Conservation (phyloP, 2,329 filamentous ascomycete species). For the Fusarium drepaniforme region DNA sequence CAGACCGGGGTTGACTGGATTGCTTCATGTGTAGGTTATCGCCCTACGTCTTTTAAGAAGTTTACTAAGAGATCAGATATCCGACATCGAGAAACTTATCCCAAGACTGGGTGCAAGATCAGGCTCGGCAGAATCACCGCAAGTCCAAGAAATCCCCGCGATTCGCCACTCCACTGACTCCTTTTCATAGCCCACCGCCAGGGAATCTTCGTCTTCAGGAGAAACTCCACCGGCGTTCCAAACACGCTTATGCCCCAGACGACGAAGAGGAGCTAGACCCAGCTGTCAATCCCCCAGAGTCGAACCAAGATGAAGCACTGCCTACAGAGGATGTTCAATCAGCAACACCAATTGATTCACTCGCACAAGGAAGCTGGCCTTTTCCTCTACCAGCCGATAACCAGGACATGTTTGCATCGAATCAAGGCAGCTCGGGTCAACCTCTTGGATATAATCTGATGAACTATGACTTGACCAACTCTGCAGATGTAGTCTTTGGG, state of each 20-base stretch:
- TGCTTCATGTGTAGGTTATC: slow-evolving; percentile 15
- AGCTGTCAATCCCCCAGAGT: neutral
- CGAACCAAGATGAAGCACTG: neutral
- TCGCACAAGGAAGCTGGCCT: slow-evolving; percentile 11
- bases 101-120: slow-evolving; percentile 10
- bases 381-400: slow-evolving; percentile 1
- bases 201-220: neutral
- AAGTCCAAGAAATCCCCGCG: neutral
- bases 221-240: slow-evolving; percentile 36
- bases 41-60: accelerated
- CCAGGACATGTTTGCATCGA: neutral
- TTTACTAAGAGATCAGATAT: slow-evolving; percentile 9
- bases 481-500: slow-evolving; percentile 3
- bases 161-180: neutral
- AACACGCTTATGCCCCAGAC: slow-evolving; percentile 27
- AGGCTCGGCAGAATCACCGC: slow-evolving; percentile 5
- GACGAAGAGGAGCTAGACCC: slow-evolving; percentile 32
- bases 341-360: neutral
- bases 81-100: slow-evolving; percentile 26
- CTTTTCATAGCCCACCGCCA: neutral
- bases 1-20: slow-evolving; percentile 12
- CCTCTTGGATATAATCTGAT: slow-evolving; percentile 5
- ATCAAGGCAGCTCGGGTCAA: neutral
- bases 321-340: accelerated
- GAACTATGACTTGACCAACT: slow-evolving; percentile 16